These are phyloP conservation scores for Boletus speciosus DNA, from an alignment of 768 basidiomycete genomes.

Conservation along the genomic window DNA sequence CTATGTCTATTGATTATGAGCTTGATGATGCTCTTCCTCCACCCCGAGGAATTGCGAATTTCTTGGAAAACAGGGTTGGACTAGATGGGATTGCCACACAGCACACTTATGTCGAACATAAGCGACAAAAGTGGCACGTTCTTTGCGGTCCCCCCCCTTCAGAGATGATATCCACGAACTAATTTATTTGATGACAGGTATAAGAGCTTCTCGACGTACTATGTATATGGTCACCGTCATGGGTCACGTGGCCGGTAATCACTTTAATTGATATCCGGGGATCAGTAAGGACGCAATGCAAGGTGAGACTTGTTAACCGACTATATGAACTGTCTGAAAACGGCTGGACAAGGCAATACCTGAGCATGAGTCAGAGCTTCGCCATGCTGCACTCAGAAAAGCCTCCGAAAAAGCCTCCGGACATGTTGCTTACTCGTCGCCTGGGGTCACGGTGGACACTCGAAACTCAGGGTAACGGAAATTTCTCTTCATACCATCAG, in stretches of 20 bases:
- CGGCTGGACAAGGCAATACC: neutral
- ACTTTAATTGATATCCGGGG: neutral
- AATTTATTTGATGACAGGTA: neutral
- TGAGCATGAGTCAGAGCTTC: neutral
- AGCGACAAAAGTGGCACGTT: neutral
- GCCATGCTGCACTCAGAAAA: neutral
- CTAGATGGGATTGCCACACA: neutral
- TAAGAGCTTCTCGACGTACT: neutral
- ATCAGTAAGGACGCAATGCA: neutral
- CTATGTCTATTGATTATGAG: neutral
- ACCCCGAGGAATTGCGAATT: neutral
- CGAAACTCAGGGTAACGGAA: neutral
- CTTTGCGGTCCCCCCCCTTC: neutral
- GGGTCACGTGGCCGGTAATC: conserved; percentile 7
- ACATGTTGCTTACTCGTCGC: neutral
- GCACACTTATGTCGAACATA: neutral
- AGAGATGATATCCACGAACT: neutral
- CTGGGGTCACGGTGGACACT: neutral
- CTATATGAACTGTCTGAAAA: neutral
- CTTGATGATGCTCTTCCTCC: neutral
- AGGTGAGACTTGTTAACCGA: conserved; percentile 1
- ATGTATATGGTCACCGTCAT: neutral
- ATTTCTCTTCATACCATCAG: neutral
- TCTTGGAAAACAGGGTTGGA: neutral
- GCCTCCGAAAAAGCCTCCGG: neutral